Conservation (phyloP, 2,329 filamentous ascomycete genomes). For the Alternaria alternata region DNA sequence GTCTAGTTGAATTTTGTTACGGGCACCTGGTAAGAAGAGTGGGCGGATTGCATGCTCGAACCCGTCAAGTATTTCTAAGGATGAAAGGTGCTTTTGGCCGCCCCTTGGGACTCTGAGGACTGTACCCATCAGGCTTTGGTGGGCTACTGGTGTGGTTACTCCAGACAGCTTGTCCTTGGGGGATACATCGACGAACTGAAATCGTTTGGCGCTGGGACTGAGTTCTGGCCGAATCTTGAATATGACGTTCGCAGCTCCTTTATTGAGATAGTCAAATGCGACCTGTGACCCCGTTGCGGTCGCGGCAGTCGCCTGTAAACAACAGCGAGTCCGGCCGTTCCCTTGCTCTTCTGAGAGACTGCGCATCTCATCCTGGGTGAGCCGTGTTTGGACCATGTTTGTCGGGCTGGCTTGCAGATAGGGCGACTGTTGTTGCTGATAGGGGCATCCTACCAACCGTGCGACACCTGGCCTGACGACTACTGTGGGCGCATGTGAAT, state of each 20-base stretch:
- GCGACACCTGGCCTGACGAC: constrained; percentile 11
- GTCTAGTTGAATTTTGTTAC: constrained; percentile 9
- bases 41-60: constrained; percentile 40
- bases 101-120: constrained; percentile 46
- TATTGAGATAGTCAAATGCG: constrained; percentile 38
- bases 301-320: constrained; percentile 13
- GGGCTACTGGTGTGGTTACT: constrained; percentile 17
- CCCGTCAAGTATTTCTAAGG: constrained; percentile 35
- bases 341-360: constrained; percentile 16
- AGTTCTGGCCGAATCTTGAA: constrained; percentile 35
- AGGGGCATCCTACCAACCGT: constrained; percentile 14
- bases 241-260: constrained; percentile 48
- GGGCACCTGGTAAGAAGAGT: constrained; percentile 30
- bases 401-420: not conserved
- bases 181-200: constrained; percentile 28
- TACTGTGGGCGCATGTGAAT: constrained; percentile 11
- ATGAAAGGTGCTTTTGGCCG: constrained; percentile 33
- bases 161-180: constrained; percentile 2
- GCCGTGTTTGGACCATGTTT: constrained; percentile 11
- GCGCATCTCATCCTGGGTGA: constrained; percentile 17
- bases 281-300: constrained; percentile 17
- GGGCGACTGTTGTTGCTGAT: constrained; percentile 6
- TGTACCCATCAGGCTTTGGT: constrained; percentile 19
- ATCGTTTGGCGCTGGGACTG: constrained; percentile 7
- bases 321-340: constrained; percentile 19